Conservation (phyloP, 2,329 filamentous ascomycete genomes). For the Neonectria ditissima region DNA sequence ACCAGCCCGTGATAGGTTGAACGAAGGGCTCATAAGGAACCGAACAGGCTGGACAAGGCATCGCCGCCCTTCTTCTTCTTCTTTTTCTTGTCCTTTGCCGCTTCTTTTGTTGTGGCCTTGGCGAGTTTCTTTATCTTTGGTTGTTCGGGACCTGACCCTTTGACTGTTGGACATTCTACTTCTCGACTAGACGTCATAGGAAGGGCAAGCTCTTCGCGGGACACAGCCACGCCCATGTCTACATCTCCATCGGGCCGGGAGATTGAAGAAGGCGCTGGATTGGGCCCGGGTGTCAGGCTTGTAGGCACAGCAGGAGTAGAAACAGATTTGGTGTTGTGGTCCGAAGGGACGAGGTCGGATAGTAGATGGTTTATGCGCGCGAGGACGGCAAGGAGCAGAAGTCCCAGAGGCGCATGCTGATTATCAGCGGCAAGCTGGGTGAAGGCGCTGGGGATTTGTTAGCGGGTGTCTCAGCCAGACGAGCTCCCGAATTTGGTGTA, state of each 20-base stretch:
- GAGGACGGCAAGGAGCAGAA: constrained; percentile 74
- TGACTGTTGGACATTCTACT: not conserved
- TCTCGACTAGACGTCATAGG: constrained; percentile 21
- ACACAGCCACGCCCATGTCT: constrained; percentile 48
- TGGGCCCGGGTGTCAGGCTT: not conserved
- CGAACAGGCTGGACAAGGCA: constrained; percentile 81
- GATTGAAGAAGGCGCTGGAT: not conserved
- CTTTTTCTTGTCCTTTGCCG: constrained; percentile 54
- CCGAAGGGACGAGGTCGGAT: constrained; percentile 47
- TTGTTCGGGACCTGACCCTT: constrained; percentile 14
- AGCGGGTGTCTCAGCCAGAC: not conserved
- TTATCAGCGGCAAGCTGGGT: constrained; percentile 77
- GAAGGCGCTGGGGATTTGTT: constrained; percentile 63
- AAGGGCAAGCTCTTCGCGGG: constrained; percentile 39
- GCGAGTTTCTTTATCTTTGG: not conserved
- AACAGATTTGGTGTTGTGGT: constrained; percentile 12
- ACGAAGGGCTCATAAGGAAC: constrained; percentile 55
- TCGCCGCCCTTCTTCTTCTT: constrained; percentile 70
- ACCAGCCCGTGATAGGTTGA: not conserved
- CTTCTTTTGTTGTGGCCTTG: constrained; percentile 24
- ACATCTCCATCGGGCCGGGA: constrained; percentile 4
- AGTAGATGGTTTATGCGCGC: constrained; percentile 67
- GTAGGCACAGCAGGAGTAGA: not conserved
- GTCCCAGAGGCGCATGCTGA: constrained; percentile 78
- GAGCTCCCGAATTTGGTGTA: not conserved